Conservation (phyloP, 2,329 filamentous ascomycete species). For the Diaporthe velutina region DNA sequence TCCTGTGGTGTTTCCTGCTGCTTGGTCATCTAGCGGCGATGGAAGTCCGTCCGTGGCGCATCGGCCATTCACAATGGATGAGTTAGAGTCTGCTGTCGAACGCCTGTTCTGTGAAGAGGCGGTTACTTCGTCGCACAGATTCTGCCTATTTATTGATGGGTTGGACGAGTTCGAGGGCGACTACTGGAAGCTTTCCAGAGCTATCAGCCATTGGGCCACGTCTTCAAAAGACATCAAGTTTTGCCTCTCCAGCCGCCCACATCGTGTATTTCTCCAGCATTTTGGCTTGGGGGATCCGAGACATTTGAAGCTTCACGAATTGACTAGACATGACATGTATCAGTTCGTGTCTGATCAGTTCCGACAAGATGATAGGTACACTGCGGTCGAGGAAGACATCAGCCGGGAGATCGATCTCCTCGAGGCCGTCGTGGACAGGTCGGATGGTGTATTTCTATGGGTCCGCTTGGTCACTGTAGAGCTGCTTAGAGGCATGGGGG, state of each 20-base stretch:
- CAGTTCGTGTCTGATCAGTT: neutral
- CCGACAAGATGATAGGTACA: neutral
- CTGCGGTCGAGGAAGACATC: neutral
- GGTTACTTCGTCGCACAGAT: neutral
- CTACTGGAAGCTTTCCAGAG: slow-evolving; percentile 3
- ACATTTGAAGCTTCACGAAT: neutral
- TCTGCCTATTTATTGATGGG: slow-evolving; percentile 18
- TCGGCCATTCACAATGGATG: neutral
- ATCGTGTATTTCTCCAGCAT: neutral
- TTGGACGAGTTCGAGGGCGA: slow-evolving; percentile 24
- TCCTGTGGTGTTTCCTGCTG: slow-evolving; percentile 28
- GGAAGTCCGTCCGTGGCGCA: neutral
- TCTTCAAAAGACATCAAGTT: neutral
- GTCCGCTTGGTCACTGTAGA: neutral
- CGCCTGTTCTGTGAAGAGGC: neutral
- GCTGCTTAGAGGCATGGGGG: slow-evolving; percentile 15
- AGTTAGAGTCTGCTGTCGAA: neutral
- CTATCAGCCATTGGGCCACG: neutral
- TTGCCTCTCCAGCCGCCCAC: slow-evolving; percentile 21
- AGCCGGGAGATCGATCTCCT: neutral
- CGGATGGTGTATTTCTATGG: slow-evolving; percentile 26
- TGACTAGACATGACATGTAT: slow-evolving; percentile 13
- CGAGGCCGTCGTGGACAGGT: neutral
- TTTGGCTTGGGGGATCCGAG: neutral
- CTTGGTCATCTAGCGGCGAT: neutral